phyloP scores from a whole-genome alignment of 176 grass and related monocot species.

The Elaeis guineensis region DNA sequence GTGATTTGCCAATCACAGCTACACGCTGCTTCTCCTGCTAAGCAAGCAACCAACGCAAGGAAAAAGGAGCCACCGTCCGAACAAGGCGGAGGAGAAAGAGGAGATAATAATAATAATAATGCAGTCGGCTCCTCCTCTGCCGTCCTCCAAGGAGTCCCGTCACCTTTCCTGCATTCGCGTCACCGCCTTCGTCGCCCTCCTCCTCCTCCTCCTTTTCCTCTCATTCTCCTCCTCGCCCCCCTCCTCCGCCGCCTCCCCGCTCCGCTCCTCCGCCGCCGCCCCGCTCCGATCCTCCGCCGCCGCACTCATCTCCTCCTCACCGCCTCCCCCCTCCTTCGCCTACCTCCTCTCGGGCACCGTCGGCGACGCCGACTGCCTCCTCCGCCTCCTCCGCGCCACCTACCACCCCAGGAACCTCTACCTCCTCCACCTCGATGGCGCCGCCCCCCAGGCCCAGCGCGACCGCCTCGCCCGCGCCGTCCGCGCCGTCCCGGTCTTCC shows the following conservation, averaged over 20 bases:
- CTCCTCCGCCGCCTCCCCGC: conserved; percentile 26
- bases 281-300: conserved; percentile 5
- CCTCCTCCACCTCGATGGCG: conserved; percentile 78
- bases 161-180: conserved; percentile 65
- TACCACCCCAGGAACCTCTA: conserved; percentile 85
- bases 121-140: conserved; percentile 3
- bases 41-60: too few species aligned
- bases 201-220: conserved; percentile 18
- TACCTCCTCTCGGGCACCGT: conserved; percentile 75
- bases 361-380: conserved; percentile 65
- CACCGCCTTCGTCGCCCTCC: conserved; percentile 53
- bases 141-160: conserved; percentile 65
- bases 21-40: too few species aligned
- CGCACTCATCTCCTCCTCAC: conserved; percentile 26
- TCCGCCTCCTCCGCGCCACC: conserved; percentile 61
- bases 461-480: conserved; percentile 30
- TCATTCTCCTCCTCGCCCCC: conserved; percentile 25
- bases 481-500: conserved; percentile 15
- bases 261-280: conserved; percentile 1
- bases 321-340: conserved; percentile 44
- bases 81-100: too few species aligned
- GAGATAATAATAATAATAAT: too few species aligned
- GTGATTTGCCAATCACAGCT: too few species aligned
- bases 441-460: conserved; percentile 45
- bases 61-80: too few species aligned